Percentiles rank a stretch among this genome's conserved stretches.
Conservation (phyloP, 805 yeast genomes). For the Isabelozyma rhagii region DNA sequence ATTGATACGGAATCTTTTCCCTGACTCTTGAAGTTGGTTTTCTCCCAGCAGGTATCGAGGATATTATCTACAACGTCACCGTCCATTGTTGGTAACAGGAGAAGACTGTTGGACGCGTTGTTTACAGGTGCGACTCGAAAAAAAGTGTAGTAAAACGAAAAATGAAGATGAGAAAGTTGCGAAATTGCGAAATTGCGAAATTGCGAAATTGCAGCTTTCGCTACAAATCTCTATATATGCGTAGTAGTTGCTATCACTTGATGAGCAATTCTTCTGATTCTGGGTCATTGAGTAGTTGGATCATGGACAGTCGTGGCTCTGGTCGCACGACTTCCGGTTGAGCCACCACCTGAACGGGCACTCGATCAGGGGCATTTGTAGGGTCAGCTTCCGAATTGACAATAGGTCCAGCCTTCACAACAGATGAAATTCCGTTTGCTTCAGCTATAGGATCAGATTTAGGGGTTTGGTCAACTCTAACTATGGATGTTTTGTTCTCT, state of each 20-base stretch:
- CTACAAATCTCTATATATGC: not conserved
- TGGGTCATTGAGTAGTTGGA: not conserved
- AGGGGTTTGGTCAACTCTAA: too few species aligned
- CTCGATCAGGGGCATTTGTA: too few species aligned
- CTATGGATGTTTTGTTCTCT: too few species aligned
- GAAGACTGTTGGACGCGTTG: not conserved
- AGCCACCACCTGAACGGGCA: not conserved
- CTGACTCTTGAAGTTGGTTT: constrained; percentile 3
- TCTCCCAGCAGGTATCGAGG: constrained; percentile 17
- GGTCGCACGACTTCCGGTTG: not conserved
- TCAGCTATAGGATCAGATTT: too few species aligned
- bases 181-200: not conserved
- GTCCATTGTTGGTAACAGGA: not conserved
- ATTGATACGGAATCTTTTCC: constrained; percentile 18
- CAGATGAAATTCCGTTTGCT: too few species aligned
- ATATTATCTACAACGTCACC: constrained; percentile 12
- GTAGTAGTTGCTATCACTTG: not conserved
- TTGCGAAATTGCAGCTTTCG: too few species aligned
- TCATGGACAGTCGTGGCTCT: not conserved
- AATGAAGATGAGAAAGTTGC: not conserved
- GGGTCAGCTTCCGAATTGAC: too few species aligned
- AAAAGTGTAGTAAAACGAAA: not conserved
- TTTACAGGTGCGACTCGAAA: not conserved
- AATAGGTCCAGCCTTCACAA: too few species aligned
- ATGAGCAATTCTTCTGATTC: not conserved